Conservation (phyloP, 352 stramenopile genomes). For the Albugo candida region DNA sequence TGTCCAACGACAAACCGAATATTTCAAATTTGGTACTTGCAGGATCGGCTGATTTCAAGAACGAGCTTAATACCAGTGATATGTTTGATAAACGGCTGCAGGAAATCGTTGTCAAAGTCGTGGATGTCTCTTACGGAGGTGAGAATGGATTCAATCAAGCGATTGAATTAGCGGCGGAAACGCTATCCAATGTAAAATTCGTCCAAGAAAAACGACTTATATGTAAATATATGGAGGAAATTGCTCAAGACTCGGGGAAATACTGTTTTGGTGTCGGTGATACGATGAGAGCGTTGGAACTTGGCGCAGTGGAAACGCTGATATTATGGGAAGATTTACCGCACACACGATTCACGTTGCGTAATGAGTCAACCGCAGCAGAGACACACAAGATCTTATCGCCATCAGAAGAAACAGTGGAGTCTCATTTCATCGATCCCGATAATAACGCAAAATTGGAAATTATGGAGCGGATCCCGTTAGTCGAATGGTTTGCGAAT, state of each 20-base stretch:
- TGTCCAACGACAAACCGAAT: slow-evolving; percentile 96
- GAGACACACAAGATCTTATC: slow-evolving; percentile 72
- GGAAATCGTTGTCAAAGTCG: slow-evolving; percentile 96
- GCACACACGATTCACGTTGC: slow-evolving; percentile 85
- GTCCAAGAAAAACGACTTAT: slow-evolving; percentile 99
- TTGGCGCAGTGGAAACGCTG: slow-evolving; percentile 97
- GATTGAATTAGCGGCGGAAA: slow-evolving; percentile 96
- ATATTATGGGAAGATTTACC: slow-evolving; percentile 99
- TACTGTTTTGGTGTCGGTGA: slow-evolving; percentile 99
- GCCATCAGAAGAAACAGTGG: slow-evolving; percentile 80
- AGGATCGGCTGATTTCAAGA: slow-evolving; percentile 98
- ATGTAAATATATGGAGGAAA: slow-evolving; percentile 99
- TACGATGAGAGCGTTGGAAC: slow-evolving; percentile 95
- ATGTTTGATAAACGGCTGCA: slow-evolving; percentile 92
- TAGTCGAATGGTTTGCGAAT: slow-evolving; percentile 99
- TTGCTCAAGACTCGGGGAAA: slow-evolving; percentile 95
- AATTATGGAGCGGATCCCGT: slow-evolving; percentile 88
- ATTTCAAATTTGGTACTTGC: slow-evolving; percentile 95
- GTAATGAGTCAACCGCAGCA: slow-evolving; percentile 83
- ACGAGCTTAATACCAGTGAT: slow-evolving; percentile 89
- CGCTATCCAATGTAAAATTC: slow-evolving; percentile 97
- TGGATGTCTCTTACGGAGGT: slow-evolving; percentile 99
- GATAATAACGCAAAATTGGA: slow-evolving; percentile 94
- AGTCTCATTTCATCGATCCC: slow-evolving; percentile 90
- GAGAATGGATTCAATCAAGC: slow-evolving; percentile 99